Conservation (phyloP, 306 rosid genomes). For the Lotus japonicus region DNA sequence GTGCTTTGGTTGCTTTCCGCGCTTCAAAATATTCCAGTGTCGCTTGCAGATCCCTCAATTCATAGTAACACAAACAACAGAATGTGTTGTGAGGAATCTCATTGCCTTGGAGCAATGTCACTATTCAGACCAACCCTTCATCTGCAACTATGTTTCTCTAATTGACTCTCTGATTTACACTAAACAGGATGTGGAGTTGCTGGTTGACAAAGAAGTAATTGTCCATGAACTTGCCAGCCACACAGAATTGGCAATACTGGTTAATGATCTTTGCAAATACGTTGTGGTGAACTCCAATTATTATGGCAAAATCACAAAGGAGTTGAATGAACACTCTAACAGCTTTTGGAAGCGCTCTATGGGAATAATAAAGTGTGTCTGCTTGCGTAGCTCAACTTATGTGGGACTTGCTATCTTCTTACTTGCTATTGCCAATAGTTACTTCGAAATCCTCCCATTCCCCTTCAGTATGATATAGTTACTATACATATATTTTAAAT, state of each 20-base stretch:
- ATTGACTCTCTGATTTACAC: constrained; percentile 39
- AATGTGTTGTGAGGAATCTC: constrained; percentile 38
- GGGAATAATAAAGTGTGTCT: constrained; percentile 18
- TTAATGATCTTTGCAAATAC: constrained; percentile 22
- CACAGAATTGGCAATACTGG: constrained; percentile 21
- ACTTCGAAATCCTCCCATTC: too few species aligned
- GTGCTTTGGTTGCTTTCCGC: constrained; percentile 24
- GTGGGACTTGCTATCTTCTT: constrained; percentile 24
- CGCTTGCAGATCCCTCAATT: constrained; percentile 16
- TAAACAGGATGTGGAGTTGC: constrained; percentile 35
- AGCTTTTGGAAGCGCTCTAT: constrained; percentile 18
- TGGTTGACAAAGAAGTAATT: constrained; percentile 32
- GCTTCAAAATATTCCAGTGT: background rate
- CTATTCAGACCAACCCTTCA: constrained; percentile 28
- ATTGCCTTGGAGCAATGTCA: constrained; percentile 55
- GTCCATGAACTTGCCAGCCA: constrained; percentile 29
- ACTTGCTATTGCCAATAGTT: background rate
- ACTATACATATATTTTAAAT: too few species aligned
- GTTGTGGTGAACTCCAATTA: constrained; percentile 17
- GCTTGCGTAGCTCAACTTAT: constrained; percentile 20
- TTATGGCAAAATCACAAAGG: background rate
- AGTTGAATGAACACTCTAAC: constrained; percentile 22
- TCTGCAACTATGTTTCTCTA: constrained; percentile 40
- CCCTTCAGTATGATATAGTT: too few species aligned
- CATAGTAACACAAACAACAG: constrained; percentile 19